Conservation (phyloP, 108 stramenopile genomes). For the Stephanodiscus minutulus region DNA sequence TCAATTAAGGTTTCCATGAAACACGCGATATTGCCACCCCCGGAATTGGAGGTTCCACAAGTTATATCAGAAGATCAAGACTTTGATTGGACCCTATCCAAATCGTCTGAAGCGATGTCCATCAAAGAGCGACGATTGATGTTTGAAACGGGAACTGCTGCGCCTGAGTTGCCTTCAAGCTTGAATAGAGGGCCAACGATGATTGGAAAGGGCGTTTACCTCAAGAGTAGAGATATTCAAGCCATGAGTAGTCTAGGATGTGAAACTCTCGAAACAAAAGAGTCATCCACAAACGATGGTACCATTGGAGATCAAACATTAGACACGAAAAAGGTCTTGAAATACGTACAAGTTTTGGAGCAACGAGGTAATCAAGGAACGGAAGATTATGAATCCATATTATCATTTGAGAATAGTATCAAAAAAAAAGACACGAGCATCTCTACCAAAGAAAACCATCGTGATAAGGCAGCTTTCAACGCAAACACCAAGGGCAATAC, state of each 20-base stretch:
- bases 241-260: slow-evolving; percentile 30
- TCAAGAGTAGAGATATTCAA: slow-evolving; percentile 16
- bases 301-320: slow-evolving; percentile 29
- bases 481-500: slow-evolving; percentile 3
- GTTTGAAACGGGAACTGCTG: slow-evolving; percentile 20
- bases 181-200: not conserved
- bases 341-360: slow-evolving; percentile 30
- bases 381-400: slow-evolving; percentile 7
- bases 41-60: not conserved
- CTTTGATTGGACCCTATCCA: slow-evolving; percentile 1
- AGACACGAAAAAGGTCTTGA: slow-evolving; percentile 27
- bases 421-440: slow-evolving; percentile 21
- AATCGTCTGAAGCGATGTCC: slow-evolving; percentile 3
- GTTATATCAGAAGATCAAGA: slow-evolving; percentile 13
- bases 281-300: slow-evolving; percentile 22
- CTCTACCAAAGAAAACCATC: slow-evolving; percentile 33
- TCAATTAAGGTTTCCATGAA: not conserved
- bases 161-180: not conserved
- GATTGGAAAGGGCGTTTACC: slow-evolving; percentile 16
- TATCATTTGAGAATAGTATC: slow-evolving; percentile 12
- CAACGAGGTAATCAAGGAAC: not conserved
- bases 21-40: not conserved
- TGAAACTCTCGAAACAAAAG: slow-evolving; percentile 14
- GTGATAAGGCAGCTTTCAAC: not conserved
- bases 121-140: slow-evolving; percentile 24